Base-by-base conservation (phyloP, 805 yeast genomes). In the Saturnispora gosingensis region DNA sequence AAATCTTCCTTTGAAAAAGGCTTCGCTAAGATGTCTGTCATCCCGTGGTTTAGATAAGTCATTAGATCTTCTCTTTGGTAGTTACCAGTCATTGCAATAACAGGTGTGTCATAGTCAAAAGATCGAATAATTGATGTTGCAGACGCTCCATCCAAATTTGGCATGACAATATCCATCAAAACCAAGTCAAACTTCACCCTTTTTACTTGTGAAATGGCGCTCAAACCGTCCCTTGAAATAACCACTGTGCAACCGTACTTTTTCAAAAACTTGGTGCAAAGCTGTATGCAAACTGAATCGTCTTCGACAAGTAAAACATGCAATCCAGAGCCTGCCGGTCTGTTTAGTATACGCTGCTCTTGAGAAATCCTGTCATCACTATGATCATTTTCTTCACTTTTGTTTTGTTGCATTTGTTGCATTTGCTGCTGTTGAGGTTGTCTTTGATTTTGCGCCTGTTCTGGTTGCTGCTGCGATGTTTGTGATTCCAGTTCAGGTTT, bases 191-290 rank as follows among this genome's bases (percentile, higher is more conserved):
- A 86, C 58, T 82, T 78, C 35, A 79, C 78, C 48, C 80, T 78
- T 62, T 83, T 90, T 30, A 85, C 78, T 0, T 82, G 83, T 34
- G 81, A 77, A 43, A 93, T 88, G 3, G 97, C 97, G 35, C 87
- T 82, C 10, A 91, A 69, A 0, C 99, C 99, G 69, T 91, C 97
- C 5, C 88, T 84, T 0, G 88, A 97, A 18, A 89, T 88, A 45
- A 93, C 91, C 4, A 91, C 96, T 13, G 88, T 82, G 65, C 97
- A 90, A 0, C 97, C 97, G 64, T 86, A 88, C 61, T 88, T 86
- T 62, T 80, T 78, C 52, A 93, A 67, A 61, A 93, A 88, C 64
- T 87, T 86, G 9, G 86, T 74, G 59, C 97, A 87, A 9, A 91
- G 72, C 56, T 85, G 87, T 49, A 88, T 85, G 59, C 96, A 85